Evolutionary conservation across 2,329 filamentous ascomycete species (phyloP), one percentile per base, ranked within the genome.

Genomic region (Arachnomyces sp.): DNA sequence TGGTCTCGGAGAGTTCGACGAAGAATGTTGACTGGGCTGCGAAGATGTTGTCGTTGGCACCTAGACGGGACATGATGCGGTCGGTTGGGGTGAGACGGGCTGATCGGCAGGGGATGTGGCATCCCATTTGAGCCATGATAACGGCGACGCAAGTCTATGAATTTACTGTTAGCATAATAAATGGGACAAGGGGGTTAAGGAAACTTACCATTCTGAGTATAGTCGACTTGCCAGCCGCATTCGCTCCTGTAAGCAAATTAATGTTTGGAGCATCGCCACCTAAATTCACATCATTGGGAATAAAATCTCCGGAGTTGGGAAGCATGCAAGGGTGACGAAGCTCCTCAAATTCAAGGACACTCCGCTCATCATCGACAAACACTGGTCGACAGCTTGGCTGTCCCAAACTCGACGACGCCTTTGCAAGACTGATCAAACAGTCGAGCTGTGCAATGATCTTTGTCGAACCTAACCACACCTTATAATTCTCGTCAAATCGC

Each of bases 11-110:
- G 2, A 98, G 71, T 64, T 98, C 92, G 18, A 98, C 90, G 57
- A 98, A 96, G 71, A 98, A 98, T 2, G 92, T 98, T 11, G 86
- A 94, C 62, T 98, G 92, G 0, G 90, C 86, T 1, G 90, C 92
- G 58, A 98, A 96, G 53, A 98, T 98, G 63, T 96, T 96, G 76
- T 98, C 92, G 56, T 96, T 94, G 35, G 92, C 92, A 7, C 92
- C 92, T 0, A 98, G 78, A 34, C 92, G 86, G 7, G 90, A 96
- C 92, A 98, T 98, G 70, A 98, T 96, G 40, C 92, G 85, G 59
- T 98, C 92, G 2, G 94, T 80, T 0, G 92, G 90, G 0, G 90
- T 96, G 33, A 98, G 73, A 2, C 75, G 79, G 1, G 92, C 92
- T 2, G 81, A 86, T 13, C 75, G 71, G 43, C 87, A 89, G 1